A percentile compares a stretch with the other conserved stretches of the same genome.
Conservation (phyloP, 345 rosid species). For the Bruguiera parviflora region DNA sequence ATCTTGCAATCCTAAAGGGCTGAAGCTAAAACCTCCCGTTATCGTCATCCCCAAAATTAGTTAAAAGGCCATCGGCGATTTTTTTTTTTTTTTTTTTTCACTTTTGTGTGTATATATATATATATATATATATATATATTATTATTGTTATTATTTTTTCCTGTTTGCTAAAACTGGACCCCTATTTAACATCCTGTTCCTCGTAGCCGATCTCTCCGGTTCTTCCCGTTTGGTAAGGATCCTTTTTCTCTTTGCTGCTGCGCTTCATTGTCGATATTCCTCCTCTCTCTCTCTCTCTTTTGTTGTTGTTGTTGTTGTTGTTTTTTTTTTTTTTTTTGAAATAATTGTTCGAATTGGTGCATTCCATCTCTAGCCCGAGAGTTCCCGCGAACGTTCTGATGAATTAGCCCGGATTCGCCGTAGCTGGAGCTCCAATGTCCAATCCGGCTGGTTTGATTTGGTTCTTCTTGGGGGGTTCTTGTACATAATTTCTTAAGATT, state of each 20-base stretch:
- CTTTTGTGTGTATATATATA: too few species aligned
- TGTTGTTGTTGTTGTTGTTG: too few species aligned
- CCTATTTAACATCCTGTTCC: conserved; percentile 7
- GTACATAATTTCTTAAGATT: background rate
- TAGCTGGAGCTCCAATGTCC: too few species aligned
- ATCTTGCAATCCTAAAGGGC: background rate
- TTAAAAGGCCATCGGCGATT: conserved; percentile 1
- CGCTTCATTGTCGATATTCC: background rate
- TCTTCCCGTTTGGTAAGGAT: conserved; percentile 23
- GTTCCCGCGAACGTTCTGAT: background rate
- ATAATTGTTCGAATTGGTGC: background rate
- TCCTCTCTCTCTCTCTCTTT: too few species aligned
- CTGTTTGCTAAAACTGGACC: background rate
- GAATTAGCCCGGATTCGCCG: background rate
- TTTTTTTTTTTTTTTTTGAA: background rate
- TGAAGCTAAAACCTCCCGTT: too few species aligned
- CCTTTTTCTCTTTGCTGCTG: background rate
- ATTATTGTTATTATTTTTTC: too few species aligned
- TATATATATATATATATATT: too few species aligned
- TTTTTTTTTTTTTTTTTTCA: background rate
- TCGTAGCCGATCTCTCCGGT: conserved; percentile 11
- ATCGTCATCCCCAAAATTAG: too few species aligned
- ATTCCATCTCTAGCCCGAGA: background rate
- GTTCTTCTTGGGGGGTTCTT: conserved; percentile 1
- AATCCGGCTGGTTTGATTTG: background rate